A percentile compares a stretch with the other conserved stretches of the same genome.
phyloP scores from a whole-genome alignment of 305 asterid genomes.

The Fraxinus nigra region DNA sequence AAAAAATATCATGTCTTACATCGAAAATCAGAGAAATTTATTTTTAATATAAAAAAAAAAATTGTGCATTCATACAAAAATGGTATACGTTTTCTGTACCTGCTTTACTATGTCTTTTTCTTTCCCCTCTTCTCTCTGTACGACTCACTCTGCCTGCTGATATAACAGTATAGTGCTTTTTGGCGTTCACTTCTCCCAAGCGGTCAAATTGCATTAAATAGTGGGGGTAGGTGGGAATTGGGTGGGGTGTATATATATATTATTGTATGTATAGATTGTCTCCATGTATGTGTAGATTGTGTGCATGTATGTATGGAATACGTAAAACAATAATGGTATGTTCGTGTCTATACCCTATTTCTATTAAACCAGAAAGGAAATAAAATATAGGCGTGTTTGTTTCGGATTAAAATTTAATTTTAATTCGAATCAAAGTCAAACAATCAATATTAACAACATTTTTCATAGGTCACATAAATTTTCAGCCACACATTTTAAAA shows the following conservation, averaged over 20 bases:
- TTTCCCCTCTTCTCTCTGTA: constrained; percentile 16
- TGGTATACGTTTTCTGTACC: constrained; percentile 27
- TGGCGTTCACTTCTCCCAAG: constrained; percentile 35
- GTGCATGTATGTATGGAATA: neutral
- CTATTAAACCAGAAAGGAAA: neutral
- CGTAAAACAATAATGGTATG: neutral
- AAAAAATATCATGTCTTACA: constrained; percentile 12
- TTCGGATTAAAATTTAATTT: too few species aligned
- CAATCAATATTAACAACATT: too few species aligned
- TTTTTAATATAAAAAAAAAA: neutral
- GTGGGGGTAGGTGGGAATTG: neutral
- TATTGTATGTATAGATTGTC: neutral
- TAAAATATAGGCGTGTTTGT: too few species aligned
- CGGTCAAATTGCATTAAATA: constrained; percentile 45
- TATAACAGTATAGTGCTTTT: neutral
- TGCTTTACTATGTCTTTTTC: constrained; percentile 22
- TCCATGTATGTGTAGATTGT: neutral
- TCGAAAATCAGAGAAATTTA: constrained; percentile 13
- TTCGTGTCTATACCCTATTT: neutral
- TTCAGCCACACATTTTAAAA: too few species aligned
- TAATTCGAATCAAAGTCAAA: too few species aligned
- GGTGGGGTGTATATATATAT: neutral
- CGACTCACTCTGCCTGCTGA: neutral
- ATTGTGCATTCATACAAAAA: constrained; percentile 15
- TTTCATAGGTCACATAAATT: too few species aligned